phyloP scores from a whole-genome alignment of 352 stramenopile species.

The Pythium sukuiense region DNA sequence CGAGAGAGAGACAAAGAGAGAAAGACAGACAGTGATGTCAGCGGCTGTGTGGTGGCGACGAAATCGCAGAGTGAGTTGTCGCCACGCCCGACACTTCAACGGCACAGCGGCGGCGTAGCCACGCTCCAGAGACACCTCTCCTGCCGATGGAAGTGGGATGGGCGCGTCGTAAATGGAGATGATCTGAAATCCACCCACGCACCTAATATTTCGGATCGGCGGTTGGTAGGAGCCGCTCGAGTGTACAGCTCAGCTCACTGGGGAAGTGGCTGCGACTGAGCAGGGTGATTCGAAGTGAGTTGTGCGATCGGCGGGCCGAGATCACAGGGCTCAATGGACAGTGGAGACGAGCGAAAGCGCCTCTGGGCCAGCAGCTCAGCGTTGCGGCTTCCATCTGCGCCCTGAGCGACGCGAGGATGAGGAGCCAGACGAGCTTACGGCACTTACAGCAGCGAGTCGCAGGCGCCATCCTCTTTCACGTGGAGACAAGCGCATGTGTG shows the following conservation, averaged over 20 bases:
- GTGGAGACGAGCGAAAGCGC: background rate
- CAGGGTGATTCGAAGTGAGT: background rate
- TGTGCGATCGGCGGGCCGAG: background rate
- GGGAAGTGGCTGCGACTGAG: background rate
- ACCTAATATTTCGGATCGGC: conserved; percentile 6
- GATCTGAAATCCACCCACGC: conserved; percentile 6
- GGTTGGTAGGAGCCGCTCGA: background rate
- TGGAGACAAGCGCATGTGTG: background rate
- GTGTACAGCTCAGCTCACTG: too few relatives aligned
- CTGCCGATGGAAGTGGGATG: background rate
- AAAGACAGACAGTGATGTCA: conserved; percentile 17
- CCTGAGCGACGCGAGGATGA: conserved; percentile 1
- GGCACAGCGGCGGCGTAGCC: conserved; percentile 2
- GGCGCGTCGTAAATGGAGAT: background rate
- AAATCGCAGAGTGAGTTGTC: conserved; percentile 14
- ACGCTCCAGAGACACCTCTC: conserved; percentile 1
- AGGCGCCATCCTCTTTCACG: background rate
- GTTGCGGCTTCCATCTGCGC: background rate
- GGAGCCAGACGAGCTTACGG: background rate
- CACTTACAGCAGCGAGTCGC: background rate
- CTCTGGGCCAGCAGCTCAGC: background rate
- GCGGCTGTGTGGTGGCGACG: conserved; percentile 4
- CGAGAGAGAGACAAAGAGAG: background rate
- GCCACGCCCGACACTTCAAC: conserved; percentile 3
- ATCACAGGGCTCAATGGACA: too few relatives aligned